phyloP scores from a whole-genome alignment of 2,329 filamentous ascomycete genomes.

The Paecilomyces niveus region DNA sequence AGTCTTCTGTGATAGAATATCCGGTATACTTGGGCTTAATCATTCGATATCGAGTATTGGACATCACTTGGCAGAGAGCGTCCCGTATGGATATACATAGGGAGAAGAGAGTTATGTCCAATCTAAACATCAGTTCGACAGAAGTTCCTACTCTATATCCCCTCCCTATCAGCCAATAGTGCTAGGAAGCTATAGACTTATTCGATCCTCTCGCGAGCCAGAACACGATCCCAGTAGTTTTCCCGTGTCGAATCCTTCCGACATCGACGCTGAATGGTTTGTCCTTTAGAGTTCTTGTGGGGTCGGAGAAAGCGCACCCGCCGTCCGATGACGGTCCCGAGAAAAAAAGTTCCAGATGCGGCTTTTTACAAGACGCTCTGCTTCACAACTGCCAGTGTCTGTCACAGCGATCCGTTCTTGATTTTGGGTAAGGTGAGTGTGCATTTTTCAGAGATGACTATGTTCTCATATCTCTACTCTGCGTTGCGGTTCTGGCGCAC shows the following conservation, averaged over 20 bases:
- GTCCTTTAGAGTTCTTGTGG: constrained; percentile 3
- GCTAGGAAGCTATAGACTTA: not conserved
- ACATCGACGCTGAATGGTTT: not conserved
- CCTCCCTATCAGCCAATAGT: not conserved
- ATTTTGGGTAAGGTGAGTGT: not conserved
- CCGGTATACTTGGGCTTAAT: no score
- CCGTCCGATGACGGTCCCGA: constrained; percentile 4
- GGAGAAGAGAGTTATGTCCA: not conserved
- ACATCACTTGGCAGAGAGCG: not conserved
- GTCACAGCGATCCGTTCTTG: not conserved
- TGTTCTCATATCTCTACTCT: not conserved
- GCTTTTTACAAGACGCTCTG: constrained; percentile 8
- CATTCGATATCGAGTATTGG: not conserved
- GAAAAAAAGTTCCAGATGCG: constrained; percentile 10
- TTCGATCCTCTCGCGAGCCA: no score
- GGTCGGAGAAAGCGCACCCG: constrained; percentile 8
- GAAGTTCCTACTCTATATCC: no score
- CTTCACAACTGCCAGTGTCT: constrained; percentile 3
- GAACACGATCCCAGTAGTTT: no score
- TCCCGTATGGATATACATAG: not conserved
- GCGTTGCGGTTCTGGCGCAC: not conserved
- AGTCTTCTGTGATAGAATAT: no score
- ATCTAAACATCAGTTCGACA: no score
- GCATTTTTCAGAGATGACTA: not conserved
- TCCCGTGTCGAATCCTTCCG: not conserved